phyloP scores from a whole-genome alignment of 495 filamentous ascomycete genomes.

The Collariella sp. region DNA sequence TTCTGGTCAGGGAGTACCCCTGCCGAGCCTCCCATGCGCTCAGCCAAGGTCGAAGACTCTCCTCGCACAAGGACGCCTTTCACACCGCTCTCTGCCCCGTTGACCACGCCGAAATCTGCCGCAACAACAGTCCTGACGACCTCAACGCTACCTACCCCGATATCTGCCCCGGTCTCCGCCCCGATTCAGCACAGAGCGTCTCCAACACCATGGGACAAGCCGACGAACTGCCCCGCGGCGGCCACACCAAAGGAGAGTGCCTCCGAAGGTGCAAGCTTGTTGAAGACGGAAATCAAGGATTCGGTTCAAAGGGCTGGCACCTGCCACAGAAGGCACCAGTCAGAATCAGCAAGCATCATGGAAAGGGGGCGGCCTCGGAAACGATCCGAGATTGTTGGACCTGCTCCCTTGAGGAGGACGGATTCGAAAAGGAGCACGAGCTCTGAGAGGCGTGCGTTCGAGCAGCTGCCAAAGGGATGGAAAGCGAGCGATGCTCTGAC shows the following conservation, averaged over 20 bases:
- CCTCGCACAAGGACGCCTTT: conserved; percentile 38
- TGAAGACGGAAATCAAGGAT: conserved; percentile 30
- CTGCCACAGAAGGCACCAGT: conserved; percentile 41
- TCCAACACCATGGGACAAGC: conserved; percentile 40
- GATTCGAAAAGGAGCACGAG: conserved; percentile 34
- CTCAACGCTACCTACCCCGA: conserved; percentile 38
- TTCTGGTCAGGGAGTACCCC: conserved; percentile 35
- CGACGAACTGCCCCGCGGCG: conserved; percentile 17
- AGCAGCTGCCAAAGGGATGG: conserved; percentile 50
- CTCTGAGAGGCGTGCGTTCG: conserved; percentile 43
- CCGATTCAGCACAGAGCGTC: conserved; percentile 34
- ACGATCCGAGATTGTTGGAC: conserved; percentile 30
- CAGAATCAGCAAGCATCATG: conserved; percentile 51
- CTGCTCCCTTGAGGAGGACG: conserved; percentile 23
- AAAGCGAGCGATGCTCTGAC: conserved; percentile 43
- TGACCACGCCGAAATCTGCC: conserved; percentile 33
- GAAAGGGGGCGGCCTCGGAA: conserved; percentile 51
- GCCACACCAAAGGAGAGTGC: conserved; percentile 20
- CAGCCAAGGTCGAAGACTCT: conserved; percentile 36
- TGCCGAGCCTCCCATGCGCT: conserved; percentile 26
- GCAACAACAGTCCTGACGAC: conserved; percentile 35
- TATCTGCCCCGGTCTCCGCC: conserved; percentile 41
- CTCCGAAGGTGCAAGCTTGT: conserved; percentile 18
- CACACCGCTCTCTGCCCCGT: conserved; percentile 33
- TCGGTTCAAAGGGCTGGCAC: conserved; percentile 16